Conservation (phyloP, 192 early-diverging fungal genomes). For the Dissophora ornata region DNA sequence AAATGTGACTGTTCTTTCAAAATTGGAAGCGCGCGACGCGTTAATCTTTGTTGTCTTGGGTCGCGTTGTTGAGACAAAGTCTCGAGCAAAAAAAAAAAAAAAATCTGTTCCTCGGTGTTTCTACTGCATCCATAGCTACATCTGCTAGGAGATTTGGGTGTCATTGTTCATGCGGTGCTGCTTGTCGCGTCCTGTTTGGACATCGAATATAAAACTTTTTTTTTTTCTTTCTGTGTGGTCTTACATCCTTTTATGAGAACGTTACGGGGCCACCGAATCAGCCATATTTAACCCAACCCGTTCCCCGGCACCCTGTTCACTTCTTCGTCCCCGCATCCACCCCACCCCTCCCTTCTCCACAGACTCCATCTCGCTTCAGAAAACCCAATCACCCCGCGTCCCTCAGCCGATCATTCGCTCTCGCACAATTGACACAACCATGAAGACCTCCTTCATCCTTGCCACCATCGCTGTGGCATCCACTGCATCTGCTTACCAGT, state of each 20-base stretch:
- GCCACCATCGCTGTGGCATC: conserved; percentile 22
- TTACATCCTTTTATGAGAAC: background rate
- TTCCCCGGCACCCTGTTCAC: conserved; percentile 2
- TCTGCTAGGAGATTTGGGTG: too few relatives aligned
- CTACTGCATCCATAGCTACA: too few relatives aligned
- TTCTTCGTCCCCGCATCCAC: background rate
- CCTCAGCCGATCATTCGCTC: background rate
- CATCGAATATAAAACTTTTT: conserved; percentile 4
- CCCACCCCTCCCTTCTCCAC: background rate
- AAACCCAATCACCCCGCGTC: background rate
- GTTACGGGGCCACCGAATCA: too few relatives aligned
- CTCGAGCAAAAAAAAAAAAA: background rate
- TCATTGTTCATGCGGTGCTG: too few relatives aligned
- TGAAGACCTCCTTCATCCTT: conserved; percentile 21
- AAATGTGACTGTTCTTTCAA: too few relatives aligned
- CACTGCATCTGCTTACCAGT: conserved; percentile 21
- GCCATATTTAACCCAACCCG: background rate
- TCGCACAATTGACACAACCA: background rate
- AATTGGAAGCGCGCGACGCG: too few relatives aligned
- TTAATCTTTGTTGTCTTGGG: too few relatives aligned
- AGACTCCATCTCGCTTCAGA: background rate
- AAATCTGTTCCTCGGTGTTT: background rate
- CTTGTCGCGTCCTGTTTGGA: too few relatives aligned
- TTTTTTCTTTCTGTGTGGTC: conserved; percentile 9
- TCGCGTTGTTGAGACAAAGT: conserved; percentile 2